A percentile compares a stretch with the other conserved stretches of the same genome.
phyloP scores from a whole-genome alignment of 2,329 filamentous ascomycete genomes.

The Dactylella cylindrospora region DNA sequence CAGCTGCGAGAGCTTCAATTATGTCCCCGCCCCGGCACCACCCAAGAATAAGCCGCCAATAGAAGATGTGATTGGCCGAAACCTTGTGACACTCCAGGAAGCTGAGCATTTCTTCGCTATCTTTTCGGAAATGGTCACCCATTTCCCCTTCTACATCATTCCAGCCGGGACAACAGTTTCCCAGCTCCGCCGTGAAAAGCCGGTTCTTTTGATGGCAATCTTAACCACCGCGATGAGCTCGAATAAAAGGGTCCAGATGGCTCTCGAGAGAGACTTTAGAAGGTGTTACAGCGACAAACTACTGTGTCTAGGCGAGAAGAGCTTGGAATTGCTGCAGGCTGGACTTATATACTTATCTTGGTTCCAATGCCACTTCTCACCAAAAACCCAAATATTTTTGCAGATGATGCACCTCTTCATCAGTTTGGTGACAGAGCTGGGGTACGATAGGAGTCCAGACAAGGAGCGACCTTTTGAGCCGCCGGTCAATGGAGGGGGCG shows the following conservation, averaged over 20 bases:
- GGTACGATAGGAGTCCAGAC: constrained; percentile 45
- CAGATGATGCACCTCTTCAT: constrained; percentile 51
- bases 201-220: constrained; percentile 61
- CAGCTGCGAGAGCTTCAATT: constrained; percentile 14
- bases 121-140: constrained; percentile 55
- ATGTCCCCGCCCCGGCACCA: constrained; percentile 5
- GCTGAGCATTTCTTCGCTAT: constrained; percentile 55
- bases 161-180: constrained; percentile 54
- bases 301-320: constrained; percentile 61
- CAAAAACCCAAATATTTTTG: constrained; percentile 50
- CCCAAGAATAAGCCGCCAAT: constrained; percentile 5
- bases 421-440: constrained; percentile 50
- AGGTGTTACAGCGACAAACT: constrained; percentile 62
- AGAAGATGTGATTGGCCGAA: constrained; percentile 25
- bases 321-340: constrained; percentile 61
- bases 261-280: constrained; percentile 63
- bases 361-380: constrained; percentile 53
- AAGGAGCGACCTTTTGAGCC: constrained; percentile 9
- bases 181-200: constrained; percentile 55
- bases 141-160: constrained; percentile 56
- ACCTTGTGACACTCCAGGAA: constrained; percentile 50
- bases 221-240: constrained; percentile 58
- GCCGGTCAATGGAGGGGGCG: neutral
- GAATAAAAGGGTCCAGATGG: constrained; percentile 58
- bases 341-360: constrained; percentile 62